Base-by-base conservation (phyloP, 768 basidiomycete genomes). In the Agrocybe pediades region DNA sequence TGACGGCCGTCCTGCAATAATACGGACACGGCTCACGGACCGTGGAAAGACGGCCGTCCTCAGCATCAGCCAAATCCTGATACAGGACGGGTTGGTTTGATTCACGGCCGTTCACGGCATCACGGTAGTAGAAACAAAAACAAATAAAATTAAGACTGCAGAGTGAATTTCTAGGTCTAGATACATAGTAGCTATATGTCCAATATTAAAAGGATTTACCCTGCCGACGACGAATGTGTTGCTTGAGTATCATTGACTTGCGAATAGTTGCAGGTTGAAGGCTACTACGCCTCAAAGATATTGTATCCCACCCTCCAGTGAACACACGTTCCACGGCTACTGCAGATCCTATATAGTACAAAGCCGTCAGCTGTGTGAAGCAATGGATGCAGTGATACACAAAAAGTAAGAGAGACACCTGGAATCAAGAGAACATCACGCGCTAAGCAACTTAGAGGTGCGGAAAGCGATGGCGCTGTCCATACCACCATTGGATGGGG, bases 321-420 rank as follows among this genome's bases (percentile, higher is more conserved):
- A 52, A 71, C n/a, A 69, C 57, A 1, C 58, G 53, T 41, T 70
- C 68, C 16, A 69, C 69, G 21, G 70, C 66, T n/a, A n/a, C n/a
- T n/a, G n/a, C n/a, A n/a, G n/a, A n/a, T n/a, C n/a, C n/a, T n/a
- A n/a, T n/a, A n/a, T n/a, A n/a, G n/a, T n/a, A n/a, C 33, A 70
- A 63, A 13, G 70, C 68, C n/a, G 65, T 6, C 11, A 13, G 33
- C n/a, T 36, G 11, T 30, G 15, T 30, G n/a, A n/a, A n/a, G n/a
- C n/a, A n/a, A n/a, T n/a, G n/a, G n/a, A n/a, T 30, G 15, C 8
- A 7, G n/a, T 6, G n/a, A n/a, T 6, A 36, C 13, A 4, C 5
- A 15, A 5, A 11, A 36, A 13, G 11, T 13, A 36, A 4, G 3
- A 36, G 29, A 41, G 56, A 24, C 57, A 67, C 70, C 69, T 40